Evolutionary conservation across 1,284 basidiomycete species (phyloP), one percentile per base, ranked within the genome.

Genomic region (Leucoagaricus sp.): DNA sequence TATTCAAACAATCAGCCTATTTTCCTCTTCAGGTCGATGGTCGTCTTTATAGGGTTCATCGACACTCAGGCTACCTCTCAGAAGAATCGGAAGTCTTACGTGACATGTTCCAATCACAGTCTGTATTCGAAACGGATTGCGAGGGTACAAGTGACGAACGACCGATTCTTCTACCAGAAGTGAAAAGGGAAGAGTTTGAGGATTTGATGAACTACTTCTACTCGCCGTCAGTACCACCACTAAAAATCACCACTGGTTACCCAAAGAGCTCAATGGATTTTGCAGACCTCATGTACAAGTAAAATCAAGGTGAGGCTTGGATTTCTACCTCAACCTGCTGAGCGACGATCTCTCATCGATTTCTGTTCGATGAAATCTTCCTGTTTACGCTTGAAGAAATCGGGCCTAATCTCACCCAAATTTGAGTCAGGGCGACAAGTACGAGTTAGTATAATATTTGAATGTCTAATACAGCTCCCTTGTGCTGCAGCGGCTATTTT

Each of bases 361-460:
- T 73, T 58, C 52, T 57, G 8, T 67, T 70, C 56, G 61, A 67
- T 17, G 61, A 59, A 28, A 60, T 75, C 29, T 73, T 73, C 15
- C 54, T 64, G 6, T 65, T 63, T 21, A 67, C 70, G 4, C 70
- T 76, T 46, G 59, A 62, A 40, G 65, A 71, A 53, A 64, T 77
- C 41, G 61, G 71, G 4, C 55, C 58, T 5, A 63, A 60, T 48
- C 57, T 59, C 13, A 33, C 59, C 2, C 58, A 75, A 7, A 65
- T 69, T 29, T 79, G 23, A 63, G 67, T 8, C 69, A 78, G 33
- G 75, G 75, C n/a, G 65, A 63, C 38, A 69, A 70, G 50, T 70
- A 73, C 61, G 65, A 71, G 42, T 61, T 80, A 23, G 64, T 63
- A 10, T 52, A 64, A 3, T 79, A 77, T 77, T 68, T 75, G 10